phyloP scores from a whole-genome alignment of 2,329 filamentous ascomycete species.

The Huntiella abstrusa region DNA sequence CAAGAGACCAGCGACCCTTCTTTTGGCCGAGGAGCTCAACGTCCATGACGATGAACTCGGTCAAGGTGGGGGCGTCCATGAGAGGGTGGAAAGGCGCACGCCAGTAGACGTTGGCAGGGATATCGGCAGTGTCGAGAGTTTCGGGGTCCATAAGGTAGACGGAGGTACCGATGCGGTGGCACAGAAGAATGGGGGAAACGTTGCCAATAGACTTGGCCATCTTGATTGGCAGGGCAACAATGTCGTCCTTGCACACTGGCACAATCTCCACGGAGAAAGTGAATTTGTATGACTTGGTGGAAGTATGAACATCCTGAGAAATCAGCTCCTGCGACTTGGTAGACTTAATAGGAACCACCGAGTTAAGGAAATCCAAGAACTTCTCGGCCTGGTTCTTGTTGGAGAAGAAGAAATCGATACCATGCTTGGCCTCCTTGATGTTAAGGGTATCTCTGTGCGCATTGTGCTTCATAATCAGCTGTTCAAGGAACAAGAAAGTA shows the following conservation, averaged over 20 bases:
- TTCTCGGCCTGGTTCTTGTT: conserved; percentile 80
- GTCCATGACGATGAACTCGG: conserved; percentile 89
- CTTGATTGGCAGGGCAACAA: conserved; percentile 82
- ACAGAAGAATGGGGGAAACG: conserved; percentile 70
- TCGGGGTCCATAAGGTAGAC: conserved; percentile 79
- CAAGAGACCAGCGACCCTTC: conserved; percentile 66
- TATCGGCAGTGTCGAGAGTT: conserved; percentile 77
- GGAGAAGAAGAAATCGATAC: conserved; percentile 89
- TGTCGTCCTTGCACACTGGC: conserved; percentile 91
- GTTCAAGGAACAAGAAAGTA: conserved; percentile 54
- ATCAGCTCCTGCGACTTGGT: conserved; percentile 76
- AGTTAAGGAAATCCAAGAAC: conserved; percentile 77
- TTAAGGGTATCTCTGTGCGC: conserved; percentile 90
- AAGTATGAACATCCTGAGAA: conserved; percentile 80
- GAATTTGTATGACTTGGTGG: conserved; percentile 86
- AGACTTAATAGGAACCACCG: conserved; percentile 56
- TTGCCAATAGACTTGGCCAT: conserved; percentile 76
- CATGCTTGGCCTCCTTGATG: conserved; percentile 92
- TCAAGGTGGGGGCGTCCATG: conserved; percentile 65
- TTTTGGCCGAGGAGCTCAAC: conserved; percentile 61
- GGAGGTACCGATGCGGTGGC: conserved; percentile 72
- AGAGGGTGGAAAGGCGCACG: conserved; percentile 68
- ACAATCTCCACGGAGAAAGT: conserved; percentile 76
- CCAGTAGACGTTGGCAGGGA: conserved; percentile 76
- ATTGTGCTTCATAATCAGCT: conserved; percentile 85